These are phyloP conservation scores for Naganishia liquefaciens DNA, from an alignment of 1,284 basidiomycete genomes.

Conservation along the genomic window DNA sequence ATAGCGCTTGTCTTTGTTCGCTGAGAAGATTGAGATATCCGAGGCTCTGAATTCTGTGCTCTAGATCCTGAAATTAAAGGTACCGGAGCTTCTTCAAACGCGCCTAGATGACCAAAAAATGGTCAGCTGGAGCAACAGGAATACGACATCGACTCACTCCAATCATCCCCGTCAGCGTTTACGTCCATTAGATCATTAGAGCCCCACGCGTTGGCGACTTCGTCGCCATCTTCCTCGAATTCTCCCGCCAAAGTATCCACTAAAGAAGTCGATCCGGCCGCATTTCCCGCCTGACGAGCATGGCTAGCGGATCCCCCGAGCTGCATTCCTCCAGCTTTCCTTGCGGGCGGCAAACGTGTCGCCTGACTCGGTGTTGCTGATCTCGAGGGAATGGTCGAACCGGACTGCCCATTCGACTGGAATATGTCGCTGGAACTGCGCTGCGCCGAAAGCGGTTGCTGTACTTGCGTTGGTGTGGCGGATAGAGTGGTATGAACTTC, in stretches of 20 bases:
- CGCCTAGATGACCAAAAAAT: conserved; percentile 58
- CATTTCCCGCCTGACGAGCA: conserved; percentile 61
- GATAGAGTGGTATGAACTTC: conserved; percentile 71
- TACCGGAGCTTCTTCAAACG: conserved; percentile 72
- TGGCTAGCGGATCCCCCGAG: conserved; percentile 13
- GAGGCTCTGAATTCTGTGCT: conserved; percentile 39
- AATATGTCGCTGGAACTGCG: conserved; percentile 24
- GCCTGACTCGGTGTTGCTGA: conserved; percentile 6
- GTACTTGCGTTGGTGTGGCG: conserved; percentile 40
- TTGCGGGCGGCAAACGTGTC: background rate
- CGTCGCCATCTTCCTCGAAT: conserved; percentile 57
- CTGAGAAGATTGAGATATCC: conserved; percentile 18
- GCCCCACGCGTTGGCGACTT: conserved; percentile 65
- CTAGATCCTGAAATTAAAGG: conserved; percentile 41
- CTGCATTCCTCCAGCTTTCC: conserved; percentile 25
- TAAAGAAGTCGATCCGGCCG: conserved; percentile 63
- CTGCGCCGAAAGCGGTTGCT: conserved; percentile 35
- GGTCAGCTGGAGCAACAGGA: conserved; percentile 16
- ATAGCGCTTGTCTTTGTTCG: conserved; percentile 17
- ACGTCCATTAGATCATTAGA: conserved; percentile 79
- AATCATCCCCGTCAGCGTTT: conserved; percentile 85
- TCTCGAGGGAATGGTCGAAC: conserved; percentile 11
- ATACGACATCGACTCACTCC: conserved; percentile 63
- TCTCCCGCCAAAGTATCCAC: conserved; percentile 62
- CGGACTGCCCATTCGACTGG: conserved; percentile 25